Base-by-base conservation (phyloP, 176 grass and related monocot genomes). In the Miscanthus lutarioriparius region DNA sequence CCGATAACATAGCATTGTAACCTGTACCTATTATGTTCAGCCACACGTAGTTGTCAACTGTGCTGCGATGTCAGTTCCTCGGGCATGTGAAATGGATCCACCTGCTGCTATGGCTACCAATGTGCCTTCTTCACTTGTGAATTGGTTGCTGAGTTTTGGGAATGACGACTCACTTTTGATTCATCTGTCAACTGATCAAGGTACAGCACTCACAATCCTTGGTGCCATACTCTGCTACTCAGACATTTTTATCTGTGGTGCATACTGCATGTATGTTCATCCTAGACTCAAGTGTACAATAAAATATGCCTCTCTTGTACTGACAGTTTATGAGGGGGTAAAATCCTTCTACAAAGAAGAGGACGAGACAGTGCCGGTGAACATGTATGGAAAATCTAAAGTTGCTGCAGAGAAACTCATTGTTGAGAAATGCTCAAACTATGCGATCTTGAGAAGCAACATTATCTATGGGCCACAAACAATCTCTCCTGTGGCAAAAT, bases 151-250 rank as follows among this genome's bases (percentile, higher is more conserved):
- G 11, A 86, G 76, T 67, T 98, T 87, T 62, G 72, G 64, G 14
- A 88, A 90, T 36, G 19, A 15, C 35, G 56, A 64, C 74, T 69
- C 90, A 63, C 92, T 98, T 67, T 44, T 95, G 35, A 88, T 98
- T 80, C 92, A 98, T 89, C 92, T 98, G 56, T 98, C 96, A 13
- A 98, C 92, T 22, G 96, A 95, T 85, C 96, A 98, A 98, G 92
- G 96, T 91, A 86, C 28, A 37, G 17, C 1, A 67, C 22, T 25
- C 3, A 26, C 53, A 44, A 6, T 86, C 49, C 6, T 53, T 58
- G 16, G 30, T 82, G 28, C 1, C 4, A 8, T 70, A 13, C 16
- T 1, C 36, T 30, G 35, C 2, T 39, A 44, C 45, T 22, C 14
- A 36, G 43, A 66, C 20, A 2, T 12, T 44, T 82, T 5, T 49